Base-by-base conservation (phyloP, 179 eudicot genomes). In the Sideroxylon spinosum region DNA sequence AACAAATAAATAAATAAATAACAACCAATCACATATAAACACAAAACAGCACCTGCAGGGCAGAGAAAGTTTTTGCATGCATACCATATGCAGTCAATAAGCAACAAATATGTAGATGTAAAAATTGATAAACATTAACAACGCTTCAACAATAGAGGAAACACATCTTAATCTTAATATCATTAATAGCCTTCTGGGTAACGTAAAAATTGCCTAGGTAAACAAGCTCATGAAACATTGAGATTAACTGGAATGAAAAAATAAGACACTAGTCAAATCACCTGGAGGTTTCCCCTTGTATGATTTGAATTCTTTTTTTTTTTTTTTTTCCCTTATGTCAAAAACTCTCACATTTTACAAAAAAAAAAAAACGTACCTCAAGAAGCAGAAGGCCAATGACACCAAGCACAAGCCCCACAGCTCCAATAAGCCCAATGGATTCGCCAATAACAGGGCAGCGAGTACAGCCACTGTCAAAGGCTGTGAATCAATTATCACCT, bases 401-500 rank as follows among this genome's bases (percentile, higher is more conserved):
- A 76, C 99, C 99, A 79, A 96, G 91, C 76, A 92, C 91, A 84
- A 96, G 90, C 53, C 99, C 99, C 76, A 96, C 88, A 78, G 87
- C 95, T 83, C 98, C 99, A 83, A 91, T 80, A 78, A 86, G 85
- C 19, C 97, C 94, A 82, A 96, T 92, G 48, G 99, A 90, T 83
- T 96, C 99, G 29, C 94, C 97, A 88, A 96, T 74, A 96, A 86
- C 61, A 94, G 77, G 76, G 97, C 87, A 48, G 99, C 99, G 75
- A 96, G 90, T 74, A 94, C 80, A 81, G 99, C 98, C 75, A 96
- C 99, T 44, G 99, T 94, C 75, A 96, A 89, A 81, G 99, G 99
- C 83, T 96, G 99, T 74, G 99, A 96, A 76, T 96, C 99, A 78
- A 96, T 96, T 75, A 96, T 96, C 66, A 96, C 99, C 99, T 96